Percentiles rank a stretch among this genome's conserved stretches.
These are phyloP conservation scores for Fraxinus paxiana DNA, from an alignment of 305 asterid genomes.

Conservation along the genomic window DNA sequence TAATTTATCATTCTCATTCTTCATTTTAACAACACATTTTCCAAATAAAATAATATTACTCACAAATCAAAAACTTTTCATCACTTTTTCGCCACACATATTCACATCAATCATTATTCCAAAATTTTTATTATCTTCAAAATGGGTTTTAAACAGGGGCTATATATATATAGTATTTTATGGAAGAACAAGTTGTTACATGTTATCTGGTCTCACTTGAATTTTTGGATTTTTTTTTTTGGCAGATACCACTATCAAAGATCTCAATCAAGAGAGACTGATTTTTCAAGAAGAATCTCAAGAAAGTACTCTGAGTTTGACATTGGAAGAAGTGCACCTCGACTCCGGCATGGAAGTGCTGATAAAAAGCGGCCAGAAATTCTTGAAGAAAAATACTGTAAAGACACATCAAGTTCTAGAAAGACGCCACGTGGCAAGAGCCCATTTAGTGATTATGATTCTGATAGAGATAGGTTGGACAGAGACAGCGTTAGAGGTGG, in stretches of 20 bases:
- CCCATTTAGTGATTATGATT: conserved; percentile 32
- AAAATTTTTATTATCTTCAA: no score
- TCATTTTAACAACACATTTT: no score
- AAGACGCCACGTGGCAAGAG: conserved; percentile 28
- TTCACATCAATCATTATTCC: no score
- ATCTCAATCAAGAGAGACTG: conserved; percentile 46
- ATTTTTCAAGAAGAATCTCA: conserved; percentile 38
- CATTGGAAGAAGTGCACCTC: conserved; percentile 29
- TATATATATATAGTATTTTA: neutral
- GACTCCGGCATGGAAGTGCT: conserved; percentile 25
- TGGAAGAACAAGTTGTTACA: neutral
- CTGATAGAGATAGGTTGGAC: conserved; percentile 35
- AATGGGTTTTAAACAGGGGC: no score
- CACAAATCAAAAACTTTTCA: no score
- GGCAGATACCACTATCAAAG: conserved; percentile 41
- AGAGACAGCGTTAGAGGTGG: conserved; percentile 26
- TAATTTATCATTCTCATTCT: no score
- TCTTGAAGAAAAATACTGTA: conserved; percentile 26
- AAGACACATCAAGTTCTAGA: conserved; percentile 28
- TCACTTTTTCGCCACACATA: no score
- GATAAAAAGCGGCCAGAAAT: conserved; percentile 33
- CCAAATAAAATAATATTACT: no score
- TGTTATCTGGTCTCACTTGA: neutral
- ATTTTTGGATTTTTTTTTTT: conserved; percentile 18
- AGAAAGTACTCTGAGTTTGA: conserved; percentile 39